These are phyloP conservation scores for Corrigiola litoralis DNA, from an alignment of 179 eudicot genomes.

Conservation along the genomic window DNA sequence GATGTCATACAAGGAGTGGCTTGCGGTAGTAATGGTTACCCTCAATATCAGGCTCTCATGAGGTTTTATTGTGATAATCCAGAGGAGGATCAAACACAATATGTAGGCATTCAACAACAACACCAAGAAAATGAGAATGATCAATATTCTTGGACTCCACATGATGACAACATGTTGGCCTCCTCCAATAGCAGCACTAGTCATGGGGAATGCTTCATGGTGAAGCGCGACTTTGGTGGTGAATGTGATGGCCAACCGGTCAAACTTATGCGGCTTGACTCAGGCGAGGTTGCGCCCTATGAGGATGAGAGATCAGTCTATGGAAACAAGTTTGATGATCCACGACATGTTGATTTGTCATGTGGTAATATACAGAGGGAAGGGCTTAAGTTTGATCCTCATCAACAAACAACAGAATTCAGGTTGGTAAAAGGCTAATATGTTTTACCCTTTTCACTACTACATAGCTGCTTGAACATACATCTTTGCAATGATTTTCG, in stretches of 20 bases:
- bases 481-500: too few species aligned
- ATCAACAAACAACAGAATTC: conserved; percentile 23
- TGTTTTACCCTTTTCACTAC: too few species aligned
- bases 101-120: conserved; percentile 6
- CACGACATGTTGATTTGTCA: conserved; percentile 16
- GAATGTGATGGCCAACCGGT: conserved; percentile 21
- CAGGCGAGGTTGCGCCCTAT: conserved; percentile 13
- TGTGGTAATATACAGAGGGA: conserved; percentile 21
- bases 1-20: too few species aligned
- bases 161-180: conserved; percentile 22
- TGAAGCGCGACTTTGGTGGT: conserved; percentile 16
- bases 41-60: conserved; percentile 26
- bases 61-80: conserved; percentile 12
- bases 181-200: conserved; percentile 29
- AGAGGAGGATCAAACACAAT: conserved; percentile 8
- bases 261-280: conserved; percentile 20
- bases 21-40: conserved; percentile 9
- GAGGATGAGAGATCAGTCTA: conserved; percentile 12
- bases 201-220: conserved; percentile 17
- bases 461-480: too few species aligned
- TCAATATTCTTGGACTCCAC: conserved; percentile 28
- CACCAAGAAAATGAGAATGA: conserved; percentile 8
- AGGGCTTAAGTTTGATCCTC: conserved; percentile 23
- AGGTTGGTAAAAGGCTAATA: conserved; percentile 16
- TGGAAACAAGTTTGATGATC: conserved; percentile 15